Evolutionary conservation across 139 green algal genomes (phyloP), one percentile per base, ranked within the genome.

Genomic region (Chlorella sp.): DNA sequence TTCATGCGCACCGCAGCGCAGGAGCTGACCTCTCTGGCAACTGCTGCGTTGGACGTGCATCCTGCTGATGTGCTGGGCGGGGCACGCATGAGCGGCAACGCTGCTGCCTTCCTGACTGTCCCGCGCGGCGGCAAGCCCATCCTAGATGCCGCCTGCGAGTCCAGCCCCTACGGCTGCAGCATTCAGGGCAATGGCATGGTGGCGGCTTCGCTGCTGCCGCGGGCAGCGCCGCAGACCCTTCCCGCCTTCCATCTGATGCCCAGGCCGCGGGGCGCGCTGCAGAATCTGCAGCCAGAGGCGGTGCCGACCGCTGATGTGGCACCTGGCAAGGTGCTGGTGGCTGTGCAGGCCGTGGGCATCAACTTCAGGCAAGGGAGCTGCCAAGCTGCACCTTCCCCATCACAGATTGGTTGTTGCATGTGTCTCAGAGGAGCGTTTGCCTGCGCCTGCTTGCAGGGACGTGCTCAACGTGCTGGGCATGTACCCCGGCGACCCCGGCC

Each of bases 401-500:
- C n/a, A n/a, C n/a, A n/a, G n/a, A n/a, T n/a, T n/a, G n/a, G n/a
- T n/a, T n/a, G n/a, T n/a, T n/a, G n/a, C 31, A 42, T 42, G 58
- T 25, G 12, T 27, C 12, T 2, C 2, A 12, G 31, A 42, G 31
- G 5, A 2, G 7, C 51, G n/a, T 3, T 64, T 41, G 11, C 27
- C 0, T 45, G 21, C n/a, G 8, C 33, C 63, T 41, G 5, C 5
- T 21, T 59, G 56, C 71, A 77, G 86, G 53, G 86, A 91, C 38
- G 83, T 91, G 35, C 82, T 91, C n/a, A 91, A 91, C 62, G 82
- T 92, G 33, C 71, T 92, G 45, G 88, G 80, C 38, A 92, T 90
- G 84, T 91, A 92, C 75, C 83, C 87, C 17, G 86, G 86, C 27
- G 79, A 85, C 66, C 75, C 75, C 17, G 81, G 81, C 0, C 58